These are phyloP conservation scores for Camptophora hylomeconis DNA, from an alignment of 2,329 filamentous ascomycete genomes.

Conservation along the genomic window DNA sequence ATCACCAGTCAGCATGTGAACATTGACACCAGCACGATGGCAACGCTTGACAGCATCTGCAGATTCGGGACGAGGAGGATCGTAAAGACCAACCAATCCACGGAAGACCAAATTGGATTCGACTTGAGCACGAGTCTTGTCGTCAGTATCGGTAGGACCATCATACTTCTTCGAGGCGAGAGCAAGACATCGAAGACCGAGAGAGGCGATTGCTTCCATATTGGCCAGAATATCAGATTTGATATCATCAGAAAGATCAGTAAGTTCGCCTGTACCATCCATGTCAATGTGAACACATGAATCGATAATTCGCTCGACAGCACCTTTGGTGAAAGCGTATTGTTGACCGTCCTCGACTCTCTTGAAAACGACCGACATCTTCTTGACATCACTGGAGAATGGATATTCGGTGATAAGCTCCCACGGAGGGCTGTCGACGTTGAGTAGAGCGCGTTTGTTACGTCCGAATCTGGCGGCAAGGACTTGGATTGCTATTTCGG, in stretches of 20 bases:
- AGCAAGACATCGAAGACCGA: conserved; percentile 48
- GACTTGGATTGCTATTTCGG: conserved; percentile 56
- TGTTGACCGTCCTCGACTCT: conserved; percentile 5
- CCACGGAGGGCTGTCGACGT: conserved; percentile 40
- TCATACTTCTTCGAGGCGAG: conserved; percentile 22
- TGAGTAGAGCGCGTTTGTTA: conserved; percentile 38
- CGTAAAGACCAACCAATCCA: conserved; percentile 76
- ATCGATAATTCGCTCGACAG: conserved; percentile 52
- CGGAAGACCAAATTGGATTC: conserved; percentile 58
- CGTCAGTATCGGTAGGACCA: conserved; percentile 29
- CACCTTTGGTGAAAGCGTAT: conserved; percentile 31
- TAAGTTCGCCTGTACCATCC: conserved; percentile 25
- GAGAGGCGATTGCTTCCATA: conserved; percentile 48
- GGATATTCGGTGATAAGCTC: conserved; percentile 48
- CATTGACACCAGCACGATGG: conserved; percentile 59
- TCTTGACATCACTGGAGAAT: conserved; percentile 56
- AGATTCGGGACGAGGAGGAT: conserved; percentile 72
- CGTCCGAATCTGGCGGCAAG: conserved; percentile 51
- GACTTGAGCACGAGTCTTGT: conserved; percentile 39
- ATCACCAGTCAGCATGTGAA: conserved; percentile 78
- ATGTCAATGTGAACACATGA: conserved; percentile 31
- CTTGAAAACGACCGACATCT: conserved; percentile 52
- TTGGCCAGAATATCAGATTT: conserved; percentile 43
- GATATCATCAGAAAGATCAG: conserved; percentile 36
- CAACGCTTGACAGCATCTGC: conserved; percentile 58